These are phyloP conservation scores for Gossypium raimondii DNA, from an alignment of 345 rosid genomes.

Conservation along the genomic window DNA sequence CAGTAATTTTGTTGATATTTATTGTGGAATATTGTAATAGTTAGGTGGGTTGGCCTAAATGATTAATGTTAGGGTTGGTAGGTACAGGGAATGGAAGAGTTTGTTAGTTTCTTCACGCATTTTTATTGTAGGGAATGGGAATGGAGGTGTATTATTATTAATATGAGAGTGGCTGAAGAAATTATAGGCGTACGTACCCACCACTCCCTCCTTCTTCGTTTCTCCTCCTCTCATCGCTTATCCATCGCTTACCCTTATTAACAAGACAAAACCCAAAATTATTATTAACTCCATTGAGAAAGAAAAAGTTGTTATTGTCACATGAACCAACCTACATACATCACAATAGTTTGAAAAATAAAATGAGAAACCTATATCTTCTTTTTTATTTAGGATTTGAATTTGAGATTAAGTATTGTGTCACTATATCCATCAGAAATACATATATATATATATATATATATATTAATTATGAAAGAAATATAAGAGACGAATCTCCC, in stretches of 20 bases:
- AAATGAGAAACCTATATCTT: no score
- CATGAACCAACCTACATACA: slow-evolving; percentile 5
- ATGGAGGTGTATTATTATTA: no score
- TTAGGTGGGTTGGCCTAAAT: slow-evolving; percentile 24
- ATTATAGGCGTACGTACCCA: slow-evolving; percentile 25
- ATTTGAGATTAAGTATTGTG: no score
- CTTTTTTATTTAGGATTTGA: no score
- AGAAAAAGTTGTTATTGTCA: not conserved
- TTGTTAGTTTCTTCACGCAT: slow-evolving; percentile 30
- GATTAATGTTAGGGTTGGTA: slow-evolving; percentile 40
- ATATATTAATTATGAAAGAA: not conserved
- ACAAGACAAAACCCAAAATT: slow-evolving; percentile 18
- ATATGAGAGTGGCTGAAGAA: no score
- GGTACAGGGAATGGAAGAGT: slow-evolving; percentile 14
- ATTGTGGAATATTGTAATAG: not conserved
- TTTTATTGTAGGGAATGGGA: slow-evolving; percentile 14
- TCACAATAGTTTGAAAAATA: not conserved
- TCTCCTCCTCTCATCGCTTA: slow-evolving; percentile 76
- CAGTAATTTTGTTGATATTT: not conserved
- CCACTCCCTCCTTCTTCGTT: slow-evolving; percentile 29
- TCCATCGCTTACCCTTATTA: slow-evolving; percentile 27
- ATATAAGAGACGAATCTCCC: not conserved
- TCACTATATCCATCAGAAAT: no score
- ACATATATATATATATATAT: no score
- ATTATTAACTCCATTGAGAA: not conserved